These are phyloP conservation scores for Mucor indicus DNA, from an alignment of 371 early-diverging fungal species.

Conservation along the genomic window DNA sequence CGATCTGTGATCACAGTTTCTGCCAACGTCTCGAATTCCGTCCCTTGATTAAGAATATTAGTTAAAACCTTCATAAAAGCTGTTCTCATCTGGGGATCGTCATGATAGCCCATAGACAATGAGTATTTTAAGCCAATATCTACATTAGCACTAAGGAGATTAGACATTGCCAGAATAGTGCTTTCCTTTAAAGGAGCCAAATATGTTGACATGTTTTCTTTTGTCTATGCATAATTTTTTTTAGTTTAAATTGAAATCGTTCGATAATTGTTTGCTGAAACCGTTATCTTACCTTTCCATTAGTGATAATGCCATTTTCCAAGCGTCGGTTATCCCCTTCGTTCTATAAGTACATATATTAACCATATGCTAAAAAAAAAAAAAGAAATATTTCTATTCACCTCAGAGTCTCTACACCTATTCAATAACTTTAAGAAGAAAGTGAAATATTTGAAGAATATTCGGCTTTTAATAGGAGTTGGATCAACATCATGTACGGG, in stretches of 20 bases:
- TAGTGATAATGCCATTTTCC: background rate
- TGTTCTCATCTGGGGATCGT: conserved; percentile 82
- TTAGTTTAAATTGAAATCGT: too few species aligned
- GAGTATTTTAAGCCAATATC: conserved; percentile 90
- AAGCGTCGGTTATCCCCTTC: background rate
- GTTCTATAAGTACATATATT: too few species aligned
- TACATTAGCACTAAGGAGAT: conserved; percentile 86
- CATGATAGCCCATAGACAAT: conserved; percentile 89
- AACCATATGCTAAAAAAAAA: too few species aligned
- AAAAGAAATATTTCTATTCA: background rate
- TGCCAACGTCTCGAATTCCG: conserved; percentile 81
- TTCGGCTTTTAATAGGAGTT: conserved; percentile 67
- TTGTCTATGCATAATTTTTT: conserved; percentile 4
- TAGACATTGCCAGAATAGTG: conserved; percentile 85
- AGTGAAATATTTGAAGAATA: conserved; percentile 85
- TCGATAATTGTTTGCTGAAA: too few species aligned
- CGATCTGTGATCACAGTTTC: conserved; percentile 74
- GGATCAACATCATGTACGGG: conserved; percentile 62
- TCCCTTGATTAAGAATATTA: conserved; percentile 84
- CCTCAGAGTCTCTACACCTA: conserved; percentile 73
- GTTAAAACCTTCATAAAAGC: conserved; percentile 93
- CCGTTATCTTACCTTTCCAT: conserved; percentile 13
- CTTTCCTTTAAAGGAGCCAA: conserved; percentile 72
- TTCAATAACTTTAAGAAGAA: conserved; percentile 87
- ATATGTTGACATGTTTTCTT: conserved; percentile 22